Evolutionary conservation across 495 filamentous ascomycete genomes (phyloP), one percentile per base, ranked within the genome.

Genomic region (Schizothecium vesticola): DNA sequence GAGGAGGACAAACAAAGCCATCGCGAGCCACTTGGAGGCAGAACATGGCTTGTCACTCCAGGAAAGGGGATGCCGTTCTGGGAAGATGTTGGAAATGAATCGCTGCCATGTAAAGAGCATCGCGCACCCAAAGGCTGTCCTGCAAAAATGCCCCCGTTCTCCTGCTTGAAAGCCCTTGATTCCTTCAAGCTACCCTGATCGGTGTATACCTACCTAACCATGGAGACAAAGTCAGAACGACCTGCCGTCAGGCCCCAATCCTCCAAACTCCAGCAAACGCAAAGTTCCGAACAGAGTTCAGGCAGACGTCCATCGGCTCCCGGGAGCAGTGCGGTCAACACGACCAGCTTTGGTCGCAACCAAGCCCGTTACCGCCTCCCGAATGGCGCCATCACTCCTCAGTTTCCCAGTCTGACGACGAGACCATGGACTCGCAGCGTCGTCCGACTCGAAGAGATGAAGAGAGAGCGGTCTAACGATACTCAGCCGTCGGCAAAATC

Each of bases 381-480:
- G 12, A 63, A 59, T 7, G 28, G 12, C 13, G 11, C 24, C 21
- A 25, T 59, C 28, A 26, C 24, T 9, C 58, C 61, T 24, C 21
- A n/a, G 19, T 19, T 29, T 33, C 61, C 61, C 67, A 43, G 7
- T 4, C 22, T 55, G 19, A 65, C 13, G n/a, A 19, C 21, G 21
- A 60, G 70, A 19, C 64, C 69, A 12, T 56, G 63, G 7, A 70
- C 66, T 16, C 69, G 72, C 13, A 69, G 70, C 8, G 25, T 69
- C 59, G 67, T 67, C 4, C 66, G 65, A 23, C 33, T 33, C 22
- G 67, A 71, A 1, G 29, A 29, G 1, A 58, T 62, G 51, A 22
- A 23, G 13, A 55, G 65, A 51, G 57, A 65, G 24, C 25, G 69
- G 10, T 9, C 24, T 1, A n/a, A 51, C 16, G 43, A n/a, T 7